Conservation (phyloP, 2,329 filamentous ascomycete genomes). For the Arachnopeziza araneosa region DNA sequence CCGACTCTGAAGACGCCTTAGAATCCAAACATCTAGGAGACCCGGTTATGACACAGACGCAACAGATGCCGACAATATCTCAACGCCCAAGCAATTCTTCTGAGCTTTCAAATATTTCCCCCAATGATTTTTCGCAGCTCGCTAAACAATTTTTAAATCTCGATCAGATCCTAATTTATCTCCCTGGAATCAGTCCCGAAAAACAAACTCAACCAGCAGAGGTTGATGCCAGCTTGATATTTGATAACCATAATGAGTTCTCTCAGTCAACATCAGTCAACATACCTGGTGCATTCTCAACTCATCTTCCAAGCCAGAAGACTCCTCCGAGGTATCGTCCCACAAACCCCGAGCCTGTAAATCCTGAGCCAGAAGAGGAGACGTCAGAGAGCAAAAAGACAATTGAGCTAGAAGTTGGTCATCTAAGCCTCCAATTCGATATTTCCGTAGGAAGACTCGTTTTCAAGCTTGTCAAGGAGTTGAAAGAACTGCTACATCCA, state of each 20-base stretch:
- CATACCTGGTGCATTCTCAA: conserved; percentile 57
- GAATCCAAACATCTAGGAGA: background rate
- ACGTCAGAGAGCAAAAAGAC: background rate
- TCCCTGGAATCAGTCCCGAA: conserved; percentile 18
- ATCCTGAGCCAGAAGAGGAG: conserved; percentile 6
- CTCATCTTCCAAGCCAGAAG: conserved; percentile 29
- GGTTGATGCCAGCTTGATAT: conserved; percentile 5
- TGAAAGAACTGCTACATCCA: conserved; percentile 18
- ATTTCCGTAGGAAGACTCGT: conserved; percentile 30
- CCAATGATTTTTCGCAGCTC: conserved; percentile 24
- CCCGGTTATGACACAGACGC: conserved; percentile 4
- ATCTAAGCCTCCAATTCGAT: conserved; percentile 29
- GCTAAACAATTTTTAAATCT: conserved; percentile 32
- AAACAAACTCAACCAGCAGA: conserved; percentile 1
- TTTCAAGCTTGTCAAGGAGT: conserved; percentile 25
- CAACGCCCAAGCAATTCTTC: conserved; percentile 22
- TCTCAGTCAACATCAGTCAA: conserved; percentile 39
- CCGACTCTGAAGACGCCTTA: conserved; percentile 1
- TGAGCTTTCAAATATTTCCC: conserved; percentile 20
- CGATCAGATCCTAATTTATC: conserved; percentile 32
- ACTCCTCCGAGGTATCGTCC: conserved; percentile 2
- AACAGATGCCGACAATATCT: conserved; percentile 12
- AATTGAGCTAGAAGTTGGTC: conserved; percentile 27
- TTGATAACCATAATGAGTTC: conserved; percentile 17
- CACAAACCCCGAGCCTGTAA: background rate